Percentiles rank a stretch among this genome's conserved stretches.
Evolutionary conservation across 768 basidiomycete species (phyloP).

Genomic region (Psilocybe cyanescens): DNA sequence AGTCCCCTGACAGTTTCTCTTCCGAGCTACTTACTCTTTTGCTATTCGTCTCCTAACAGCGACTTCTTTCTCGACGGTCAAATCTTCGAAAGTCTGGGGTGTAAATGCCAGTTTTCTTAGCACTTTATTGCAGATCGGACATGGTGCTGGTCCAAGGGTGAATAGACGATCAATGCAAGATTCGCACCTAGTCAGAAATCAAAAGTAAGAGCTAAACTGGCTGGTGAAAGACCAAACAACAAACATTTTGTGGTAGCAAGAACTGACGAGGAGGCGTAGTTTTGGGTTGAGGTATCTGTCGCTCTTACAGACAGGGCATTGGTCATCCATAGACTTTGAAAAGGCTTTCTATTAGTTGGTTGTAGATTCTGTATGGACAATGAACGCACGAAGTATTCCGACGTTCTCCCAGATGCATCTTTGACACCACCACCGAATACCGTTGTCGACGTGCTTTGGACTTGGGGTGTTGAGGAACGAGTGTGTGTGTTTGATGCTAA

Average conservation of each 20-base stretch:
- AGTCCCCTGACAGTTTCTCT: not conserved
- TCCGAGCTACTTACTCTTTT: slow-evolving; percentile 67
- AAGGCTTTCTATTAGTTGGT: not conserved
- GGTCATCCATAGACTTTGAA: slow-evolving; percentile 82
- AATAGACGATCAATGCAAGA: slow-evolving; percentile 97
- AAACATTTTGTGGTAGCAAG: slow-evolving; percentile 99
- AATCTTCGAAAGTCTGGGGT: slow-evolving; percentile 93
- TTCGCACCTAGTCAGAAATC: slow-evolving; percentile 75
- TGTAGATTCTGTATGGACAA: not conserved
- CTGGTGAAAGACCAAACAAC: slow-evolving; percentile 26
- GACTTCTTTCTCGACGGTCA: slow-evolving; percentile 93
- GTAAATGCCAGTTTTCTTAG: slow-evolving; percentile 94
- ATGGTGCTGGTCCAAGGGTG: slow-evolving; percentile 94
- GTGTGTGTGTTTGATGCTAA: slow-evolving; percentile 48
- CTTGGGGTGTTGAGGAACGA: slow-evolving; percentile 65
- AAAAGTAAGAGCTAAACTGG: not conserved
- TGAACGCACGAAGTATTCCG: slow-evolving; percentile 76
- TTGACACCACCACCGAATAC: slow-evolving; percentile 86
- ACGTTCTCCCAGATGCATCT: slow-evolving; percentile 80
- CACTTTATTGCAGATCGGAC: slow-evolving; percentile 89
- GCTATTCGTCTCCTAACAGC: slow-evolving; percentile 85
- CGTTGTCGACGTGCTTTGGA: slow-evolving; percentile 74
- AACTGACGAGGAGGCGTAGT: slow-evolving; percentile 89
- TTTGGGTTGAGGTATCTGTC: slow-evolving; percentile 96
- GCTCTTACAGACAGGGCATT: slow-evolving; percentile 96